Conservation (phyloP, 768 basidiomycete genomes). For the Lenzites betulinus region DNA sequence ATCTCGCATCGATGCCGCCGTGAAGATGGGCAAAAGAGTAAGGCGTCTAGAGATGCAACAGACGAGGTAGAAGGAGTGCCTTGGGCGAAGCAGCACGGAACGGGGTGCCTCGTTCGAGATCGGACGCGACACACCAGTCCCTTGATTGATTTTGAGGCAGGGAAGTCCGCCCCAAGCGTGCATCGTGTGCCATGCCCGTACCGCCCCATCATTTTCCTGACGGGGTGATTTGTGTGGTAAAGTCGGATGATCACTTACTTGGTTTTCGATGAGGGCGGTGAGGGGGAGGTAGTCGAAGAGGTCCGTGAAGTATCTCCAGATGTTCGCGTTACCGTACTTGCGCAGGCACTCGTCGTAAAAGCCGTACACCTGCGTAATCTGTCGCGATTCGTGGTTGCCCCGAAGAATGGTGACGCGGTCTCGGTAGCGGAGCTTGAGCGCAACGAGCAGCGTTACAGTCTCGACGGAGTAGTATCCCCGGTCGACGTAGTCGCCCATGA, state of each 20-base stretch:
- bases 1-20: neutral
- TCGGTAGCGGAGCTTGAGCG: conserved; percentile 96
- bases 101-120: neutral
- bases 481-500: conserved; percentile 99
- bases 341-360: conserved; percentile 99
- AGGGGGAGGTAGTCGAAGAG: conserved; percentile 97
- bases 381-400: conserved; percentile 98
- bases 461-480: conserved; percentile 99
- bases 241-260: conserved; percentile 62
- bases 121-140: too few relatives aligned
- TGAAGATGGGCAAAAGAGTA: neutral
- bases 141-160: too few relatives aligned
- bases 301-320: conserved; percentile 99
- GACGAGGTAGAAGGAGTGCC: too few relatives aligned
- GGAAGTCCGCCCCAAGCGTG: too few relatives aligned
- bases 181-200: conserved; percentile 5
- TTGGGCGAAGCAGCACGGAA: neutral
- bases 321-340: conserved; percentile 99
- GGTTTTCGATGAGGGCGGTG: conserved; percentile 97
- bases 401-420: conserved; percentile 97
- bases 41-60: too few relatives aligned
- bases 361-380: conserved; percentile 99
- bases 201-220: neutral
- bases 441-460: conserved; percentile 95
- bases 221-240: too few relatives aligned